phyloP scores from a whole-genome alignment of 305 asterid genomes.

The Withania somnifera region DNA sequence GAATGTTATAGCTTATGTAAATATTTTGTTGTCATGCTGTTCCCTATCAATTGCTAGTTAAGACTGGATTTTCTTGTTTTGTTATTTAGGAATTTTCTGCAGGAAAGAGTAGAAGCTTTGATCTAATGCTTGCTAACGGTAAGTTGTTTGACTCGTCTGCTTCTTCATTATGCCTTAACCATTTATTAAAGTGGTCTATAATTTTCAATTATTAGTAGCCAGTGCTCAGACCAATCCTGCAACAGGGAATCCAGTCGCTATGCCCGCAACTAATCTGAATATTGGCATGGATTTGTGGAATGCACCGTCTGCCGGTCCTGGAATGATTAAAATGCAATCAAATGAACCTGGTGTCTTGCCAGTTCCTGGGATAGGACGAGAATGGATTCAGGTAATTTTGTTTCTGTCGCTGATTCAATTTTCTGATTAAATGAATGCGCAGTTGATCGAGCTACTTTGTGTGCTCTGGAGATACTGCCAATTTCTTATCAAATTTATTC shows the following conservation, averaged over 20 bases:
- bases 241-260: slow-evolving; percentile 54
- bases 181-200: neutral
- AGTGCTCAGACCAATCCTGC: slow-evolving; percentile 23
- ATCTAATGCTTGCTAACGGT: slow-evolving; percentile 98
- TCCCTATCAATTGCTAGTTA: neutral
- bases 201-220: neutral
- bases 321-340: slow-evolving; percentile 57
- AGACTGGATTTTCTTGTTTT: neutral
- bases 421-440: neutral
- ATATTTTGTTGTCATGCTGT: neutral
- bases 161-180: neutral
- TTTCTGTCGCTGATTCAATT: neutral
- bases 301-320: slow-evolving; percentile 51
- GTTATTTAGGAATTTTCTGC: slow-evolving; percentile 49
- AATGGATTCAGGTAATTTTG: slow-evolving; percentile 59
- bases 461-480: neutral
- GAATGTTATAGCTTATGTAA: neutral
- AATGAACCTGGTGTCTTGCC: slow-evolving; percentile 31
- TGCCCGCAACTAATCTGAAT: slow-evolving; percentile 67
- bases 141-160: slow-evolving; percentile 7
- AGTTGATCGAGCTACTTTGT: neutral
- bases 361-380: slow-evolving; percentile 20
- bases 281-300: slow-evolving; percentile 96
- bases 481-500: neutral
- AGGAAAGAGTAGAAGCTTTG: slow-evolving; percentile 74